Conservation (phyloP, 1,139 yeast genomes). For the Hansenula sp. region DNA sequence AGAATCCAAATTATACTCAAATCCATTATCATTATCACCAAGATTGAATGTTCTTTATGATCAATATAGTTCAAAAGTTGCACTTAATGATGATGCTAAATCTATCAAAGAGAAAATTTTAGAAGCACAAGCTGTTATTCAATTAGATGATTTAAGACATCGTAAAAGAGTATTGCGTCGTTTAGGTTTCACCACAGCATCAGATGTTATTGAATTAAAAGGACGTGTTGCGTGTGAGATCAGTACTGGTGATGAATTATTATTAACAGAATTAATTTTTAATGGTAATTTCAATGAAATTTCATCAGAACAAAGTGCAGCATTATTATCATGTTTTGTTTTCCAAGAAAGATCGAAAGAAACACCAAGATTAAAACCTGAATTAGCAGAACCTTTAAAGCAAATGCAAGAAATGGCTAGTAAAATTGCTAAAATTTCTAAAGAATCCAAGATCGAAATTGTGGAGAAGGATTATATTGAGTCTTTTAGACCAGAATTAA, state of each 20-base stretch:
- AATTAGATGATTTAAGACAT: slow-evolving; percentile 87
- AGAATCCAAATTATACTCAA: slow-evolving; percentile 65
- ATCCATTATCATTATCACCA: slow-evolving; percentile 67
- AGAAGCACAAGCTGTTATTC: slow-evolving; percentile 89
- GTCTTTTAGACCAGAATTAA: slow-evolving; percentile 83
- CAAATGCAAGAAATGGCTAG: slow-evolving; percentile 86
- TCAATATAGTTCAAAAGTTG: slow-evolving; percentile 61
- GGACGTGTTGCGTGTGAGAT: slow-evolving; percentile 97
- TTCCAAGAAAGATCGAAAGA: slow-evolving; percentile 96
- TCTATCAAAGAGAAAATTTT: slow-evolving; percentile 58
- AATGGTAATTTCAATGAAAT: slow-evolving; percentile 92
- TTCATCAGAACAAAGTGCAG: slow-evolving; percentile 87
- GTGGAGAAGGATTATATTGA: slow-evolving; percentile 91
- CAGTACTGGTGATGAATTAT: slow-evolving; percentile 88
- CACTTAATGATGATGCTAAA: slow-evolving; percentile 57
- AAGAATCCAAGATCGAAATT: slow-evolving; percentile 85
- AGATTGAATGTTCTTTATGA: slow-evolving; percentile 60
- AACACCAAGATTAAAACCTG: slow-evolving; percentile 79
- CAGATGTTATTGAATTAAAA: slow-evolving; percentile 87
- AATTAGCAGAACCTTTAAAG: slow-evolving; percentile 83
- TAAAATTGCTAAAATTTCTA: slow-evolving; percentile 82
- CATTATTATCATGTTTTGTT: slow-evolving; percentile 88
- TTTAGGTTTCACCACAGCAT: slow-evolving; percentile 75
- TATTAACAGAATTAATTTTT: slow-evolving; percentile 87
- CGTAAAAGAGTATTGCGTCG: slow-evolving; percentile 87